Conservation (phyloP, 2,329 filamentous ascomycete species). For the Cucurbitaria berberidis region DNA sequence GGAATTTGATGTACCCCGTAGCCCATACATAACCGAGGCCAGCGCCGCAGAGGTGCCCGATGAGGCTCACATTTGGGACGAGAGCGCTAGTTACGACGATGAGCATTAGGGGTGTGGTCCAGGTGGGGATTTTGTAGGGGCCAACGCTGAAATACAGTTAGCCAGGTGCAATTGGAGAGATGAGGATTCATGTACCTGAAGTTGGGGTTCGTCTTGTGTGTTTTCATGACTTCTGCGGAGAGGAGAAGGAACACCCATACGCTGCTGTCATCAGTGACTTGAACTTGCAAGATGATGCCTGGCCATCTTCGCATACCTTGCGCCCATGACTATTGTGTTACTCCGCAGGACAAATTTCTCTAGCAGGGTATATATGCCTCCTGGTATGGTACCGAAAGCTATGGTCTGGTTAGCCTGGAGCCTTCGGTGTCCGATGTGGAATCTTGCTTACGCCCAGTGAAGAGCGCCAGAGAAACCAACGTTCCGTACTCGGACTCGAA, state of each 20-base stretch:
- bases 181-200: slow-evolving; percentile 59
- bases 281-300: rapidly evolving
- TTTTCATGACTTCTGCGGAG: slow-evolving; percentile 83
- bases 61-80: slow-evolving; percentile 78
- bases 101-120: slow-evolving; percentile 83
- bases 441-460: slow-evolving; percentile 78
- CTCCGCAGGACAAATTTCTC: slow-evolving; percentile 74
- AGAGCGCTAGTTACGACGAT: slow-evolving; percentile 77
- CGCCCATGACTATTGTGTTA: slow-evolving; percentile 79
- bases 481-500: slow-evolving; percentile 95
- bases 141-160: slow-evolving; percentile 53
- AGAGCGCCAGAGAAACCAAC: slow-evolving; percentile 82
- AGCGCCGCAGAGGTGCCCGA: slow-evolving; percentile 88
- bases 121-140: slow-evolving; percentile 82
- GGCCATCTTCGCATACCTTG: slow-evolving; percentile 65
- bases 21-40: slow-evolving; percentile 86
- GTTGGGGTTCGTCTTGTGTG: slow-evolving; percentile 79
- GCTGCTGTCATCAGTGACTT: slow-evolving; percentile 54
- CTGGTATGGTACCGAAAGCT: slow-evolving; percentile 68
- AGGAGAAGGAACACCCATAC: slow-evolving; percentile 93
- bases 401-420: slow-evolving; percentile 24
- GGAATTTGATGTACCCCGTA: slow-evolving; percentile 84
- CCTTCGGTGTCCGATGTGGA: slow-evolving; percentile 56
- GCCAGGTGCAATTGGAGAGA: slow-evolving; percentile 42
- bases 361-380: slow-evolving; percentile 77